These are phyloP conservation scores for Gracilariopsis chorda DNA, from an alignment of 23 red algal species.

Conservation along the genomic window DNA sequence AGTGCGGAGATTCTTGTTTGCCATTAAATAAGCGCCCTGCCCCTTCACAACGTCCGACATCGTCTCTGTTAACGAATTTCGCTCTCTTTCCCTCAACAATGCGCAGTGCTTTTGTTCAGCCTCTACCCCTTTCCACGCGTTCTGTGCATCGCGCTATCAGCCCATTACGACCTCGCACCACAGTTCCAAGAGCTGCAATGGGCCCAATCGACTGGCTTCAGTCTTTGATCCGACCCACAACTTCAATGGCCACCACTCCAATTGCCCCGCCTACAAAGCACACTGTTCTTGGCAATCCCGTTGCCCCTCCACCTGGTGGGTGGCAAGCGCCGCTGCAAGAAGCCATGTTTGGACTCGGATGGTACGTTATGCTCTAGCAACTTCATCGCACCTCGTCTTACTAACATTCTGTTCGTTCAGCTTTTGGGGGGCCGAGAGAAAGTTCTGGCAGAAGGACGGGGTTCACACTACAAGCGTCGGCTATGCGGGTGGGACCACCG, in stretches of 20 bases:
- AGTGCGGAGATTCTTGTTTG: no score
- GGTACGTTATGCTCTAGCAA: slow-evolving; percentile 1
- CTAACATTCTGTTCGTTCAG: slow-evolving; percentile 15
- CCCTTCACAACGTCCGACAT: no score
- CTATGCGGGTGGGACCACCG: slow-evolving; percentile 74
- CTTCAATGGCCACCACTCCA: background rate
- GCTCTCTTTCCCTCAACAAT: background rate
- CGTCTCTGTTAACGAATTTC: no score
- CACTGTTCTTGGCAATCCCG: slow-evolving; percentile 30
- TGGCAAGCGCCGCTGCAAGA: slow-evolving; percentile 41
- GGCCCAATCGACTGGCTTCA: slow-evolving; percentile 16
- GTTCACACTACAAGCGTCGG: slow-evolving; percentile 91
- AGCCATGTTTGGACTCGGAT: slow-evolving; percentile 67
- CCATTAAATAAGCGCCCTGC: no score
- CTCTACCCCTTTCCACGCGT: background rate
- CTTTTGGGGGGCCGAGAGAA: slow-evolving; percentile 94
- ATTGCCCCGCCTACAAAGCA: slow-evolving; percentile 4
- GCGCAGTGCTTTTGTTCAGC: background rate
- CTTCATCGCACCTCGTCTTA: background rate
- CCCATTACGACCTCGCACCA: background rate
- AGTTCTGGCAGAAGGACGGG: slow-evolving; percentile 75
- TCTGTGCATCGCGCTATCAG: background rate
- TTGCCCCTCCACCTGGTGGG: slow-evolving; percentile 10
- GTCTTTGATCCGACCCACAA: background rate
- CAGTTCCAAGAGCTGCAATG: background rate